A percentile compares a stretch with the other conserved stretches of the same genome.
Evolutionary conservation across 1,284 basidiomycete genomes (phyloP).

Genomic region (Pholiota adiposa): DNA sequence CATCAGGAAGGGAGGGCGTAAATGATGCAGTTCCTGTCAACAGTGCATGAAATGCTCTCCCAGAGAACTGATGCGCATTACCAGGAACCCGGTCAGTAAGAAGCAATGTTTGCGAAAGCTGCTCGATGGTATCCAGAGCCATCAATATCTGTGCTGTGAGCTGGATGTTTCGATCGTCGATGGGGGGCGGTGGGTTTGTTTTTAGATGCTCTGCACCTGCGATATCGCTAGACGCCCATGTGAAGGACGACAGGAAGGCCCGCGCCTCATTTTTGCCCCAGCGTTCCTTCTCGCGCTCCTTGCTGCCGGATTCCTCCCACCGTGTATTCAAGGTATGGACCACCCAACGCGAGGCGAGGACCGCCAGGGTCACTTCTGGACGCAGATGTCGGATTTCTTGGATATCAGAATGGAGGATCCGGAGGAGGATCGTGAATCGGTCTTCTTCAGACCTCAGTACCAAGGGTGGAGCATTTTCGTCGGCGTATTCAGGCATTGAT

Average conservation of each 20-base stretch:
- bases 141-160: slow-evolving; percentile 70
- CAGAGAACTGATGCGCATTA: slow-evolving; percentile 57
- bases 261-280: slow-evolving; percentile 21
- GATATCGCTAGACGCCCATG: slow-evolving; percentile 25
- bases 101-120: slow-evolving; percentile 64
- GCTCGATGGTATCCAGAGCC: slow-evolving; percentile 61
- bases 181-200: slow-evolving; percentile 34
- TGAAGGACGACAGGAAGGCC: slow-evolving; percentile 63
- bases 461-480: slow-evolving; percentile 37
- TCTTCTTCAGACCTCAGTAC: slow-evolving; percentile 53
- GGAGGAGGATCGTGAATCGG: slow-evolving; percentile 62
- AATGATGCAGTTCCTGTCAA: slow-evolving; percentile 36
- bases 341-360: slow-evolving; percentile 66
- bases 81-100: slow-evolving; percentile 50
- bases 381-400: slow-evolving; percentile 49
- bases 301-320: slow-evolving; percentile 39
- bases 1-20: slow-evolving; percentile 22
- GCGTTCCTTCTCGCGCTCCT: slow-evolving; percentile 14
- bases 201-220: slow-evolving; percentile 19
- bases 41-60: slow-evolving; percentile 56
- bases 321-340: slow-evolving; percentile 52
- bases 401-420: slow-evolving; percentile 59
- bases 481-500: slow-evolving; percentile 32
- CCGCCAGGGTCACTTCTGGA: slow-evolving; percentile 48
- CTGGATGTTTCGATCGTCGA: slow-evolving; percentile 69